Conservation (phyloP, 768 basidiomycete species). For the Tulasnella sp. region DNA sequence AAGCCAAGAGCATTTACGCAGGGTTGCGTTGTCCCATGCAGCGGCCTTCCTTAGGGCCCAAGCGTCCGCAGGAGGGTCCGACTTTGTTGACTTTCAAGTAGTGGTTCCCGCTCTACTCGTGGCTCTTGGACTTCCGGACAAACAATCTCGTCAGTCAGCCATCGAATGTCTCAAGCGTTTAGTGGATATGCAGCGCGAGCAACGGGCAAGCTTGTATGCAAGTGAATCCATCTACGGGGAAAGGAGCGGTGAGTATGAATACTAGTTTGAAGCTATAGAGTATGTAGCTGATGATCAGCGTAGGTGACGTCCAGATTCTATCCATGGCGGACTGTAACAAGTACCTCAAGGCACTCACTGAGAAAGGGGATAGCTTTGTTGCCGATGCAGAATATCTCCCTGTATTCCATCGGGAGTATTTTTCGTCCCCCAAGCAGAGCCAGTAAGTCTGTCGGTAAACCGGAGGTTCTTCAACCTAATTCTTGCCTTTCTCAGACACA, state of each 20-base stretch:
- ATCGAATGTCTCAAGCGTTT: conserved; percentile 55
- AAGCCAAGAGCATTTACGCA: conserved; percentile 37
- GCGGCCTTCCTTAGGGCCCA: conserved; percentile 79
- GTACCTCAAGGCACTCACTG: conserved; percentile 45
- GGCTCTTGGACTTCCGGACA: conserved; percentile 50
- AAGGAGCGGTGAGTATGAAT: conserved; percentile 48
- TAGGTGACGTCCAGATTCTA: conserved; percentile 56
- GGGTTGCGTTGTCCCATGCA: conserved; percentile 68
- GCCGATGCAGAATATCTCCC: conserved; percentile 52
- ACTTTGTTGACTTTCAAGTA: conserved; percentile 71
- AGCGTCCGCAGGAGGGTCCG: conserved; percentile 39
- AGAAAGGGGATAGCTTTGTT: conserved; percentile 30
- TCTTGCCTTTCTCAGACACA: conserved; percentile 51
- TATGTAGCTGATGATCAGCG: neutral
- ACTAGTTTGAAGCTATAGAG: neutral
- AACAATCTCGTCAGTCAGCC: conserved; percentile 49
- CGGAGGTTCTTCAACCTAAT: conserved; percentile 44
- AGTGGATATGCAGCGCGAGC: conserved; percentile 39
- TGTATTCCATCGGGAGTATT: conserved; percentile 56
- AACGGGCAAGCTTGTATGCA: conserved; percentile 56
- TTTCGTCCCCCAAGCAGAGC: conserved; percentile 42
- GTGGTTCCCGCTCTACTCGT: conserved; percentile 68
- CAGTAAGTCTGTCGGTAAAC: conserved; percentile 54
- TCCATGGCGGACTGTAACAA: conserved; percentile 59
- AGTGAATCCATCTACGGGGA: conserved; percentile 70